Evolutionary conservation across 345 rosid genomes (phyloP).

Genomic region (Boechera divaricarpa): DNA sequence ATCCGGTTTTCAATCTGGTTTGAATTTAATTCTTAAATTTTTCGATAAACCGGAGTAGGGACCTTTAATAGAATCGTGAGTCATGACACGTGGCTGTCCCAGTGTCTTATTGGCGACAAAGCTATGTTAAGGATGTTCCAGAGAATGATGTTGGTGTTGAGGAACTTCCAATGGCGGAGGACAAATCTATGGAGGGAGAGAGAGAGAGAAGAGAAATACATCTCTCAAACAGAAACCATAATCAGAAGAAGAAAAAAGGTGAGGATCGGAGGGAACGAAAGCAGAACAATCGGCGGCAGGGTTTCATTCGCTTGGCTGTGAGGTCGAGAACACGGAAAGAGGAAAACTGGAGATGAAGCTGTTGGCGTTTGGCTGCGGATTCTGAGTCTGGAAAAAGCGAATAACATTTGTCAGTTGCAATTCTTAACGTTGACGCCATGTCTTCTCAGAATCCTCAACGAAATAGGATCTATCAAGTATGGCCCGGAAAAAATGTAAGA

Average conservation of each 20-base stretch:
- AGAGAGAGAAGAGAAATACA: constrained; percentile 15
- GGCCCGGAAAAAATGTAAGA: constrained; percentile 89
- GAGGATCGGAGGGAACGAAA: not conserved
- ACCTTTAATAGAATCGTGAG: not conserved
- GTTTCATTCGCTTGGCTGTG: constrained; percentile 9
- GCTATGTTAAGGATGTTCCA: constrained; percentile 45
- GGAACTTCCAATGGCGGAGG: constrained; percentile 42
- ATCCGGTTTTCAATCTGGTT: constrained; percentile 16
- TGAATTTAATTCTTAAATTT: not conserved
- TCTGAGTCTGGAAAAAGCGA: not conserved
- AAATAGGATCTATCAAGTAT: constrained; percentile 68
- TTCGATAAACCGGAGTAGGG: not conserved
- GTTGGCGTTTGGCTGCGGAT: not conserved
- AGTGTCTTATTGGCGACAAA: constrained; percentile 22
- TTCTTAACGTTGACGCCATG: constrained; percentile 17
- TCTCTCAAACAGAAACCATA: constrained; percentile 18
- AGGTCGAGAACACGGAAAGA: not conserved
- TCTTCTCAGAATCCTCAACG: constrained; percentile 37
- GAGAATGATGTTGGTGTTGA: constrained; percentile 27
- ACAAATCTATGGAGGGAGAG: constrained; percentile 25
- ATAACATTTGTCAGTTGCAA: constrained; percentile 9
- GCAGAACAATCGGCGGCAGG: not conserved
- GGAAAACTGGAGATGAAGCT: not conserved
- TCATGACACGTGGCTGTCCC: constrained; percentile 27
- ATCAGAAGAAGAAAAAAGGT: not conserved